These are phyloP conservation scores for Ogataea haglerorum DNA, from an alignment of 805 yeast genomes.

Conservation along the genomic window DNA sequence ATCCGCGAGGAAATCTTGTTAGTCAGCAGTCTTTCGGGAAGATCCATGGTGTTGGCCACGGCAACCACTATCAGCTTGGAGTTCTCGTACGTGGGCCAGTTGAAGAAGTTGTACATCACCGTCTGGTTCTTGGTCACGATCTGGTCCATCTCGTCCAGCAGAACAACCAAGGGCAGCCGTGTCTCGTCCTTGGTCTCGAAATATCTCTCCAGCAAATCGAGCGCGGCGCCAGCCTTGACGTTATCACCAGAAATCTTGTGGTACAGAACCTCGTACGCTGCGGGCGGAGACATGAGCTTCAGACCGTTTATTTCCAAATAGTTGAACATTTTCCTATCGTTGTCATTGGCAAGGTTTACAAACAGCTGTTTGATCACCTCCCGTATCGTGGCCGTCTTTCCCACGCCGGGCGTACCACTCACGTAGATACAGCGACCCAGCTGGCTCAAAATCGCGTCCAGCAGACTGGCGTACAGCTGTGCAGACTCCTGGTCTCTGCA, in stretches of 20 bases:
- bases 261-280: slow-evolving; percentile 84
- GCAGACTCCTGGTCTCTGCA: slow-evolving; percentile 85
- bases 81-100: slow-evolving; percentile 87
- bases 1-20: slow-evolving; percentile 89
- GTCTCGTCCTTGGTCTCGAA: slow-evolving; percentile 42
- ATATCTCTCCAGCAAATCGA: slow-evolving; percentile 64
- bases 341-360: slow-evolving; percentile 19
- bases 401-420: slow-evolving; percentile 98
- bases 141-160: slow-evolving; percentile 93
- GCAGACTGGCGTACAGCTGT: slow-evolving; percentile 62
- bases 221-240: slow-evolving; percentile 61
- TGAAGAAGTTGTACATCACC: slow-evolving; percentile 92
- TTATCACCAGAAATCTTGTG: slow-evolving; percentile 60
- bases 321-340: slow-evolving; percentile 43
- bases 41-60: slow-evolving; percentile 95
- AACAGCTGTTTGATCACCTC: slow-evolving; percentile 75
- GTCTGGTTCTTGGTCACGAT: slow-evolving; percentile 76
- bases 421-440: slow-evolving; percentile 84
- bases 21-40: slow-evolving; percentile 84
- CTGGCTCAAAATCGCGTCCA: slow-evolving; percentile 63
- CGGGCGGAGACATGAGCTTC: slow-evolving; percentile 72
- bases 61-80: slow-evolving; percentile 87
- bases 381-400: slow-evolving; percentile 90
- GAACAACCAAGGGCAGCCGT: slow-evolving; percentile 60
- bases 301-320: slow-evolving; percentile 89